Conservation (phyloP, 306 rosid genomes). For the Chamaecrista fasciculata region DNA sequence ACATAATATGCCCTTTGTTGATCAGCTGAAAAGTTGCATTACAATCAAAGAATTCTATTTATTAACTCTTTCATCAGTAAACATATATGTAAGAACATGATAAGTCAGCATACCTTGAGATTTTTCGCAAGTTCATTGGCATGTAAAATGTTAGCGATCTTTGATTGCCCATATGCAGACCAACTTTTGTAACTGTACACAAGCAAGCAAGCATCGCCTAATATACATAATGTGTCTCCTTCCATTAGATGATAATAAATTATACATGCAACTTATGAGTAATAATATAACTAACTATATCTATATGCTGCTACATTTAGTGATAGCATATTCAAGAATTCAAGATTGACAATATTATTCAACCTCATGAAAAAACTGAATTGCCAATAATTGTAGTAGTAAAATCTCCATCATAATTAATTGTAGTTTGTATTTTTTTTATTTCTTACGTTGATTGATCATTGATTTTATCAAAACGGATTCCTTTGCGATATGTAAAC, state of each 20-base stretch:
- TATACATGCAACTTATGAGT: not conserved
- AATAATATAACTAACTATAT: not conserved
- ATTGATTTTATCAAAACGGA: slow-evolving; percentile 57
- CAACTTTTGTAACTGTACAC: slow-evolving; percentile 58
- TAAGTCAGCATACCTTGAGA: no score
- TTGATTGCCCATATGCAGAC: slow-evolving; percentile 87
- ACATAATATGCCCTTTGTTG: no score
- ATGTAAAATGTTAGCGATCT: no score
- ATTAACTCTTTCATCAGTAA: slow-evolving; percentile 12
- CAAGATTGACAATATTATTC: slow-evolving; percentile 2
- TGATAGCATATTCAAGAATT: not conserved
- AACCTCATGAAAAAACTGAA: not conserved
- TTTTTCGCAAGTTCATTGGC: no score
- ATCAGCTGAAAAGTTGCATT: not conserved
- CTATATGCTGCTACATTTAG: no score
- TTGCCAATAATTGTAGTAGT: not conserved
- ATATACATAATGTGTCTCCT: slow-evolving; percentile 11
- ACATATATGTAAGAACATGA: slow-evolving; percentile 11
- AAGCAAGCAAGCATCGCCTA: not conserved
- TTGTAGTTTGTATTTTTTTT: not conserved
- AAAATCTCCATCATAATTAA: slow-evolving; percentile 6
- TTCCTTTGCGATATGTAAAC: slow-evolving; percentile 64
- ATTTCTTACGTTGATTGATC: slow-evolving; percentile 60
- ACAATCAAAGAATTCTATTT: not conserved
- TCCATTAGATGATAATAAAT: not conserved